Base-by-base conservation (phyloP, 2,329 filamentous ascomycete genomes). In the Aspergillus spinulosporus region DNA sequence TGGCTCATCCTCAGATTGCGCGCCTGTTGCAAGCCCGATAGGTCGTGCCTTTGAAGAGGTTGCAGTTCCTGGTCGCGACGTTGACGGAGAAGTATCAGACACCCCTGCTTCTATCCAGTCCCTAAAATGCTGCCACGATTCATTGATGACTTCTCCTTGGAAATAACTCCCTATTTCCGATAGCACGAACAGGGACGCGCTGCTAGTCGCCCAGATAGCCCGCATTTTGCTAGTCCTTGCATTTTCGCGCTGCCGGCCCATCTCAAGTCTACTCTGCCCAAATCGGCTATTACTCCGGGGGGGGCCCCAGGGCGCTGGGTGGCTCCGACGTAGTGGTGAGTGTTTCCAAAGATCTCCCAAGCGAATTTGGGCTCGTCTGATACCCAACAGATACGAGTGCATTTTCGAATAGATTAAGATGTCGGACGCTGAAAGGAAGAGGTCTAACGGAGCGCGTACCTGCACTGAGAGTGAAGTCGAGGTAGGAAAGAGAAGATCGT, bases 261-360 rank as follows among this genome's bases (percentile, higher is more conserved):
- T 76, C 28, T 77, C 78, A 12, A 90, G 81, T 59, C 84, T 82
- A 15, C 81, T 79, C 56, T 84, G 80, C 1, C 88, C 87, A 34
- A 80, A 79, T 31, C 78, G 77, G 14, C 83, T 84, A 60, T 81
- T 86, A 60, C 85, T 88, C 62, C 81, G 80, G 1, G 84, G 84
- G 31, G 87, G 84, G 0, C 82, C 81, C 46, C 86, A 84, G 2
- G 90, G 89, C 4, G 88, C 81, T 5, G 90, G 90, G 69, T 93
- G 85, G 62, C 89, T 87, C 62, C 89, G 84, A 47, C 93, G 84
- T 48, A 96, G 82, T 1, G 86, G 84, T 4, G 88, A 90, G 59
- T 89, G 87, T 69, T 91, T 92, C 92, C 94, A 97, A 1, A 97
- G 77, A 63, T 90, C 86, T 1, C 90, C 89, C 1, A 97, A 80